Evolutionary conservation across 1,139 yeast genomes (phyloP).

Genomic region (Geotrichum aggregatum): DNA sequence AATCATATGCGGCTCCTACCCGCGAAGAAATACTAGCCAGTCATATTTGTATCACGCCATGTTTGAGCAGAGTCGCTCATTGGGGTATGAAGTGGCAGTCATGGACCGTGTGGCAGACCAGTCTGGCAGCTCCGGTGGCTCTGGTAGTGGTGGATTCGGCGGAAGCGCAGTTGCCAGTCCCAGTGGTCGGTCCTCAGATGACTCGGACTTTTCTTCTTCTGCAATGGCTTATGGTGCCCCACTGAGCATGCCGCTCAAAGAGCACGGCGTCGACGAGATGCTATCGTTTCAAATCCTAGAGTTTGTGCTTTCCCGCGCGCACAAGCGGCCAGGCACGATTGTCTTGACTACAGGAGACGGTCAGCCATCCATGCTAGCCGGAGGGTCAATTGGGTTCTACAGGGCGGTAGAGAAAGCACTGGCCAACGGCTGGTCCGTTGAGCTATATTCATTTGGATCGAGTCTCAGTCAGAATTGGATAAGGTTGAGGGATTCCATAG

Average conservation of each 20-base stretch:
- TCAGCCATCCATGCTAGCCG: conserved; percentile 23
- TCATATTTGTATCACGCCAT: conserved; percentile 13
- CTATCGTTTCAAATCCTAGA: conserved; percentile 22
- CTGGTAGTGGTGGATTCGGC: no score
- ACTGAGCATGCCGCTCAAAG: conserved; percentile 14
- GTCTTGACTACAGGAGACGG: conserved; percentile 32
- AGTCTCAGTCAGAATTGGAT: conserved; percentile 26
- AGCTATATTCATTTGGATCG: conserved; percentile 27
- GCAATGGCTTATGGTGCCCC: background rate
- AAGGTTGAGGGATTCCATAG: conserved; percentile 5
- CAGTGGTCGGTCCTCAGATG: no score
- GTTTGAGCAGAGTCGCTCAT: conserved; percentile 12
- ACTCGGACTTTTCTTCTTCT: no score
- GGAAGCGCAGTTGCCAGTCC: no score
- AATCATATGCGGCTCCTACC: conserved; percentile 15
- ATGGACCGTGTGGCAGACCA: conserved; percentile 15
- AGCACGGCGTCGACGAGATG: conserved; percentile 29
- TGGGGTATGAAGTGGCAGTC: conserved; percentile 14
- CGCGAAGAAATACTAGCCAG: conserved; percentile 2
- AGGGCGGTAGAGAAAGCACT: conserved; percentile 24
- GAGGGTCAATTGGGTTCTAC: conserved; percentile 23
- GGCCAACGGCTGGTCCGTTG: conserved; percentile 27
- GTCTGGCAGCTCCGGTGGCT: background rate
- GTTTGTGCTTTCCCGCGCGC: conserved; percentile 2
- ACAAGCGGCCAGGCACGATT: conserved; percentile 22